Conservation (phyloP, 495 filamentous ascomycete species). For the Xylaria nigripes region DNA sequence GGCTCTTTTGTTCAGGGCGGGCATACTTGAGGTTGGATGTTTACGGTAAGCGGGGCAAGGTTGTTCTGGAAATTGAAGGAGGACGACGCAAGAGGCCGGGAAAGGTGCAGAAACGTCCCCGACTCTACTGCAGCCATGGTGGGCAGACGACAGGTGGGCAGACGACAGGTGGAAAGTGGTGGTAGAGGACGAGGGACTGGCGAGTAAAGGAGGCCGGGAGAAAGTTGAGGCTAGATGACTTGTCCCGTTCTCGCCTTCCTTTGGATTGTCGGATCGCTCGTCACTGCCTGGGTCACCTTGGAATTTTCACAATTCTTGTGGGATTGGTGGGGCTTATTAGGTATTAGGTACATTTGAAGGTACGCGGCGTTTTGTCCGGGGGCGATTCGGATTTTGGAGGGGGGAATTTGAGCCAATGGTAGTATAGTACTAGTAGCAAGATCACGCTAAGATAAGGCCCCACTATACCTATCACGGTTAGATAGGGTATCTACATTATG, state of each 20-base stretch:
- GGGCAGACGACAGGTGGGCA: neutral
- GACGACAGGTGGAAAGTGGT: neutral
- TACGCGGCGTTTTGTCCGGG: constrained; percentile 8
- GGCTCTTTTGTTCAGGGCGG: constrained; percentile 12
- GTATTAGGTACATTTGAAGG: neutral
- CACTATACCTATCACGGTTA: neutral
- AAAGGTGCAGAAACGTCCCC: constrained; percentile 86
- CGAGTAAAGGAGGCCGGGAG: neutral
- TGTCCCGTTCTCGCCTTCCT: constrained; percentile 6
- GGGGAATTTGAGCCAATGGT: constrained; percentile 3
- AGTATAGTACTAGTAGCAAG: neutral
- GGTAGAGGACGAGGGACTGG: neutral
- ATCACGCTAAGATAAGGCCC: constrained; percentile 8
- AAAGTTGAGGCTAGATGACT: neutral
- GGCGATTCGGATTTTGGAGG: constrained; percentile 7
- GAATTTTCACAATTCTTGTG: constrained; percentile 16
- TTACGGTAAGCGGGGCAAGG: constrained; percentile 82
- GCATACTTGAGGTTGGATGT: constrained; percentile 88
- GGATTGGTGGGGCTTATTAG: constrained; percentile 10
- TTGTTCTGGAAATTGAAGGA: constrained; percentile 67
- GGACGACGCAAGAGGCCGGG: constrained; percentile 79
- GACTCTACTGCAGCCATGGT: constrained; percentile 65
- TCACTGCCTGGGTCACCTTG: neutral
- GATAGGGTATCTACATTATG: no score
- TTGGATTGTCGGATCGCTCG: constrained; percentile 3